These are phyloP conservation scores for Calendula officinalis DNA, from an alignment of 129 eudicot genomes.

Conservation along the genomic window DNA sequence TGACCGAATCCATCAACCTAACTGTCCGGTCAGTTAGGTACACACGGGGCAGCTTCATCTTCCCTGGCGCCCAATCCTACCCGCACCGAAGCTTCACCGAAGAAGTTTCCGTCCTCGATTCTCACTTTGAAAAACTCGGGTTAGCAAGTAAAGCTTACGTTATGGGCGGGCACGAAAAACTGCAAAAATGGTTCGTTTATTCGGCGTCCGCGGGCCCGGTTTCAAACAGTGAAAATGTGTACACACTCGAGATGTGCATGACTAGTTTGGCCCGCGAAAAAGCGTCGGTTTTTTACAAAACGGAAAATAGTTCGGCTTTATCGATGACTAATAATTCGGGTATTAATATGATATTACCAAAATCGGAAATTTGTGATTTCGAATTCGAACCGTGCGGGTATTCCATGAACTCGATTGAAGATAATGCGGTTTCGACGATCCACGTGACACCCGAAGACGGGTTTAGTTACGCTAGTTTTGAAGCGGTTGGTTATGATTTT, in stretches of 20 bases:
- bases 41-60: constrained; percentile 91
- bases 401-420: no score
- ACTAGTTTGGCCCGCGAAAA: constrained; percentile 70
- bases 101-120: constrained; percentile 81
- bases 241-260: constrained; percentile 94
- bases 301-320: constrained; percentile 42
- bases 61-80: constrained; percentile 81
- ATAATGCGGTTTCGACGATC: no score
- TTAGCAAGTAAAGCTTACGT: constrained; percentile 63
- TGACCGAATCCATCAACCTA: constrained; percentile 60
- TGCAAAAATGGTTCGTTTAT: constrained; percentile 75
- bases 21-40: constrained; percentile 73
- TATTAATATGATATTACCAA: constrained; percentile 60
- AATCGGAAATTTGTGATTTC: constrained; percentile 76
- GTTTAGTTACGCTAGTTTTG: constrained; percentile 93
- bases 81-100: constrained; percentile 92
- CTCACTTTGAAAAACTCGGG: constrained; percentile 65
- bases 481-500: constrained; percentile 72
- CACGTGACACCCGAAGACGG: constrained; percentile 24
- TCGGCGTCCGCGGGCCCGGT: constrained; percentile 59
- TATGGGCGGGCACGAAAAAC: constrained; percentile 62
- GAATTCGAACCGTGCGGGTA: constrained; percentile 66
- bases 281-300: constrained; percentile 81
- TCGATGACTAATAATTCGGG: constrained; percentile 66
- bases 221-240: constrained; percentile 35